phyloP scores from a whole-genome alignment of 2,329 filamentous ascomycete species.

The Cryphonectria carpinicola region DNA sequence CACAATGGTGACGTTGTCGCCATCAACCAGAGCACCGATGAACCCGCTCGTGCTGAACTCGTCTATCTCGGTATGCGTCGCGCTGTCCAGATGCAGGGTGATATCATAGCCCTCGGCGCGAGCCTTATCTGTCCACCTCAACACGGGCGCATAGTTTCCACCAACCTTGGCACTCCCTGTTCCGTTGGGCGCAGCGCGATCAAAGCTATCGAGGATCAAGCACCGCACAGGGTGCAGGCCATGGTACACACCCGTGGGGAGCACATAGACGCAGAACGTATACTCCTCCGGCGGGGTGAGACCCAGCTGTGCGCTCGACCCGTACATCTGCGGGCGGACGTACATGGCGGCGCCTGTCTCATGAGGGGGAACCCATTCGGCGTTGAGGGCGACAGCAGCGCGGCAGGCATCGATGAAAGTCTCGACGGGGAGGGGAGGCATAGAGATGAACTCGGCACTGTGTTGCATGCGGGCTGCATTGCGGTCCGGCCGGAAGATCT shows the following conservation, averaged over 20 bases:
- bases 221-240: conserved; percentile 86
- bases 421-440: conserved; percentile 77
- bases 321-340: conserved; percentile 86
- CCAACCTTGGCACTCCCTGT: conserved; percentile 93
- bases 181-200: conserved; percentile 88
- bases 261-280: conserved; percentile 85
- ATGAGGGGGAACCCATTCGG: conserved; percentile 88
- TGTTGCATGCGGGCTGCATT: conserved; percentile 86
- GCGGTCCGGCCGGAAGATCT: conserved; percentile 83
- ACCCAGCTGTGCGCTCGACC: conserved; percentile 83
- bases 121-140: conserved; percentile 85
- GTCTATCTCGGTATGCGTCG: conserved; percentile 81
- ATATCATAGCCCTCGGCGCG: conserved; percentile 84
- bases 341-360: conserved; percentile 91
- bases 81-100: conserved; percentile 89
- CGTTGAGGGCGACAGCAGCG: conserved; percentile 84
- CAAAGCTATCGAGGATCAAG: conserved; percentile 89
- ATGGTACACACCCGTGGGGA: conserved; percentile 94
- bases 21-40: conserved; percentile 71
- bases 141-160: conserved; percentile 92
- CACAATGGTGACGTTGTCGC: conserved; percentile 68
- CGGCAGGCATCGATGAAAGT: conserved; percentile 77
- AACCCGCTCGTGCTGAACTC: conserved; percentile 97
- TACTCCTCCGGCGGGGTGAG: conserved; percentile 89
- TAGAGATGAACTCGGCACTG: conserved; percentile 80